A percentile compares a stretch with the other conserved stretches of the same genome.
Evolutionary conservation across 2,329 filamentous ascomycete genomes (phyloP).

Genomic region (Aspergillus candidus): DNA sequence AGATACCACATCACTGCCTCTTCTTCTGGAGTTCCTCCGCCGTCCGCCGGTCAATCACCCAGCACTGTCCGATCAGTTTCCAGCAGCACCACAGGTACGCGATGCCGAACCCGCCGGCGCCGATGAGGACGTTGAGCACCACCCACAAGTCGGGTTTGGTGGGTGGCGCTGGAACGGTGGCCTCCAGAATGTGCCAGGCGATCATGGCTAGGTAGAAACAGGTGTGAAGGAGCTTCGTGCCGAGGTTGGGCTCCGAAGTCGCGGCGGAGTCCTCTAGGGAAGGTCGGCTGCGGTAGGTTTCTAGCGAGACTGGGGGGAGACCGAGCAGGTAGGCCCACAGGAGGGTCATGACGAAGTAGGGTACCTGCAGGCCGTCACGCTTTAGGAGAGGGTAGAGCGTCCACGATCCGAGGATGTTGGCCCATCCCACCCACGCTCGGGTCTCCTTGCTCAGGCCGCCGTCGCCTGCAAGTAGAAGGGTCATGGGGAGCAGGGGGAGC

Average conservation of each 20-base stretch:
- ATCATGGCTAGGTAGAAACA: constrained; percentile 72
- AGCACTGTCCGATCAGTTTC: constrained; percentile 44
- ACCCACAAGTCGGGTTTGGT: constrained; percentile 92
- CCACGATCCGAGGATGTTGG: constrained; percentile 83
- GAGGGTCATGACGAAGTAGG: constrained; percentile 76
- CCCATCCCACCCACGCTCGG: constrained; percentile 91
- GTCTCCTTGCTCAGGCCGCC: constrained; percentile 69
- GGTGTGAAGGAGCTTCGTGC: constrained; percentile 66
- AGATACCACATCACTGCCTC: constrained; percentile 22
- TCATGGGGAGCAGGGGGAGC: constrained; percentile 89
- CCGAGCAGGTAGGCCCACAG: constrained; percentile 91
- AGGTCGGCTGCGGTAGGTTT: constrained; percentile 56
- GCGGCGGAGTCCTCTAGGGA: constrained; percentile 28
- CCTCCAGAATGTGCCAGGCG: constrained; percentile 73
- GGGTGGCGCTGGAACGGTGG: constrained; percentile 59
- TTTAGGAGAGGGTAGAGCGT: constrained; percentile 89
- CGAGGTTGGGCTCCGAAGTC: constrained; percentile 45
- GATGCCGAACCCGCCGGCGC: constrained; percentile 74
- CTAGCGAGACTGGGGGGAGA: constrained; percentile 69
- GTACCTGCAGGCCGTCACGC: constrained; percentile 74
- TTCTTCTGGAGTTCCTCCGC: constrained; percentile 28
- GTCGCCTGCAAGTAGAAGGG: constrained; percentile 70
- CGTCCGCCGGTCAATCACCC: constrained; percentile 19
- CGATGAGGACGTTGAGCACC: constrained; percentile 80
- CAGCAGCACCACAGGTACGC: constrained; percentile 90